These are phyloP conservation scores for Canavalia ensiformis DNA, from an alignment of 306 rosid genomes.

Conservation along the genomic window DNA sequence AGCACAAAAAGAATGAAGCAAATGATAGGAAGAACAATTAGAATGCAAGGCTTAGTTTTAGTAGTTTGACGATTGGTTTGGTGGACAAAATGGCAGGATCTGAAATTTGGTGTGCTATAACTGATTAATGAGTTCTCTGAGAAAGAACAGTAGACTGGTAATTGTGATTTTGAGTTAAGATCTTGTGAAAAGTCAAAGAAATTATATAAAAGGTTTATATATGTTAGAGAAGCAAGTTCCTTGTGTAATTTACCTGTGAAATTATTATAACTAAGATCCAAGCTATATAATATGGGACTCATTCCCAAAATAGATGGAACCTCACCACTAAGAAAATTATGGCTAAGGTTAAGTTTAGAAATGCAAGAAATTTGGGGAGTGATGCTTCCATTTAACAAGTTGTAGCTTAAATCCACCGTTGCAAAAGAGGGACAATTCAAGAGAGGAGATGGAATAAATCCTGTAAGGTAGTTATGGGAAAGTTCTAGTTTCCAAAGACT, in stretches of 20 bases:
- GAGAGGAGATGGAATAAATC: neutral
- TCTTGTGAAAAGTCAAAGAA: neutral
- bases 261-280: slow-evolving; percentile 30
- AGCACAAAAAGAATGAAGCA: neutral
- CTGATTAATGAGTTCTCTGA: neutral
- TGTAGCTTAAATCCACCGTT: neutral
- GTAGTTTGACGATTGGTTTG: neutral
- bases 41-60: neutral
- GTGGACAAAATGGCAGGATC: neutral
- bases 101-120: neutral
- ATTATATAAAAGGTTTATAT: slow-evolving; percentile 13
- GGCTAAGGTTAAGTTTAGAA: neutral
- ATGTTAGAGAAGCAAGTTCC: neutral
- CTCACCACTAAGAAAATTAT: neutral
- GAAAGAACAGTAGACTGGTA: neutral
- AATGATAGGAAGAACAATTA: neutral
- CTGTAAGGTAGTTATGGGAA: neutral
- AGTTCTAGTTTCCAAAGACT: neutral
- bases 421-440: neutral
- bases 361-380: neutral
- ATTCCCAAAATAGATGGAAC: neutral
- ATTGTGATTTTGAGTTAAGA: neutral
- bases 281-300: neutral
- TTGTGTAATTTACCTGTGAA: neutral
- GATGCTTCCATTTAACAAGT: slow-evolving; percentile 7